Percentiles rank a stretch among this genome's conserved stretches.
Conservation (phyloP, 2,329 filamentous ascomycete genomes). For the Pezizomycotina sp. region DNA sequence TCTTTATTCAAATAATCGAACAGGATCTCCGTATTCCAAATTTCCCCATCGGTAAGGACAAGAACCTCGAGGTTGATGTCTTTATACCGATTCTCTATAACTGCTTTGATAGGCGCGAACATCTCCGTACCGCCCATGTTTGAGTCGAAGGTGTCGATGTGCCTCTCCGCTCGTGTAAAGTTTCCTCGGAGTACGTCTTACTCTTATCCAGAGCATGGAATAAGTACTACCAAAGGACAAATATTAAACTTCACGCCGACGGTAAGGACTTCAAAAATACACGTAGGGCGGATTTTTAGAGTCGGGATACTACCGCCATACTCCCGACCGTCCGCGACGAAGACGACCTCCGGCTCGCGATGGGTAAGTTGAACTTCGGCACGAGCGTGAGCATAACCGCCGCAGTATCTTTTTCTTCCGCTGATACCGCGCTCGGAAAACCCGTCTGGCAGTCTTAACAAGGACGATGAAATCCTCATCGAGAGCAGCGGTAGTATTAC, state of each 20-base stretch:
- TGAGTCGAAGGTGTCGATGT: constrained; percentile 33
- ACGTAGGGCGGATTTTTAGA: constrained; percentile 38
- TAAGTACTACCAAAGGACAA: constrained; percentile 42
- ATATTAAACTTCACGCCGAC: constrained; percentile 52
- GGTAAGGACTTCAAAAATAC: constrained; percentile 51
- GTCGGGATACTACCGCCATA: constrained; percentile 41
- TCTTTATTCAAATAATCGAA: constrained; percentile 31
- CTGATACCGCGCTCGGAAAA: constrained; percentile 47
- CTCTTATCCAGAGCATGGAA: constrained; percentile 36
- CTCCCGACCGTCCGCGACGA: constrained; percentile 55
- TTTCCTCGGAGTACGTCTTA: constrained; percentile 33
- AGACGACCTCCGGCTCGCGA: constrained; percentile 48
- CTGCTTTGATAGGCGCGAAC: constrained; percentile 32
- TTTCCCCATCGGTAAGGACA: constrained; percentile 41
- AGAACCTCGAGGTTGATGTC: constrained; percentile 38
- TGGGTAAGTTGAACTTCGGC: constrained; percentile 48
- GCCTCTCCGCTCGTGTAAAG: constrained; percentile 30
- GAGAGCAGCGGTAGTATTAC: constrained; percentile 38
- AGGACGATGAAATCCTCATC: constrained; percentile 52
- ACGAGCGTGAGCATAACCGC: constrained; percentile 57
- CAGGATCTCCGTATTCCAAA: constrained; percentile 34
- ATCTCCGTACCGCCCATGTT: constrained; percentile 42
- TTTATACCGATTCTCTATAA: constrained; percentile 15
- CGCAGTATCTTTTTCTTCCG: constrained; percentile 43
- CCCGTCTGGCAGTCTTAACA: constrained; percentile 36